Evolutionary conservation across 345 rosid genomes (phyloP), one percentile per base, ranked within the genome.

Genomic region (Euphorbia tirucalli): DNA sequence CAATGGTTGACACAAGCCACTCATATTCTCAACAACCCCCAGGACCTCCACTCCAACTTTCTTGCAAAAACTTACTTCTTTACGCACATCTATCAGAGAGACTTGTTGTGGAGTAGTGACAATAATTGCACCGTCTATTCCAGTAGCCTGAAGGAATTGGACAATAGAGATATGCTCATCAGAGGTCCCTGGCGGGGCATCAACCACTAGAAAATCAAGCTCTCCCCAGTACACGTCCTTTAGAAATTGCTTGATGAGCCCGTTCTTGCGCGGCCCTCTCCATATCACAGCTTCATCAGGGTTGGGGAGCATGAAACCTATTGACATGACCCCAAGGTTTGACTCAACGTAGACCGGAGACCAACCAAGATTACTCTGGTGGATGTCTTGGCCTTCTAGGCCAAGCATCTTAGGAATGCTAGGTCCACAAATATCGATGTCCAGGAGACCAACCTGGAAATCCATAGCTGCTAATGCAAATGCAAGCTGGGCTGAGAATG

Each of bases 311-410:
- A 94, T 90, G 83, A 94, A 90, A 32, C 99, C 99, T 14, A 94
- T 88, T 1, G 97, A 92, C 98, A 94, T 94, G 54, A 94, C 98
- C 71, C 97, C 97, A 21, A 94, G 97, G 79, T 90, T 94, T 55
- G 97, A 91, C 78, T 94, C 97, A 14, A 94, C 91, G 65, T 94
- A 94, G 15, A 92, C 90, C 18, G 99, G 99, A 9, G 97, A 92
- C 99, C 99, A 94, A 46, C 99, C 99, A 18, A 92, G 93, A 84
- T 89, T 94, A 83, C 99, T 94, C 84, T 89, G 93, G 87, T 92
- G 92, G 78, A 94, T 92, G 61, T 89, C 97, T 82, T 90, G 91
- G 65, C 98, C 97, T 81, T 94, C 98, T 22, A 94, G 87, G 11
- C 93, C 92, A 43, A 92, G 87, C 98, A 94, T 94, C 79, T 94